phyloP scores from a whole-genome alignment of 306 rosid genomes.

The Vigna unguiculata region DNA sequence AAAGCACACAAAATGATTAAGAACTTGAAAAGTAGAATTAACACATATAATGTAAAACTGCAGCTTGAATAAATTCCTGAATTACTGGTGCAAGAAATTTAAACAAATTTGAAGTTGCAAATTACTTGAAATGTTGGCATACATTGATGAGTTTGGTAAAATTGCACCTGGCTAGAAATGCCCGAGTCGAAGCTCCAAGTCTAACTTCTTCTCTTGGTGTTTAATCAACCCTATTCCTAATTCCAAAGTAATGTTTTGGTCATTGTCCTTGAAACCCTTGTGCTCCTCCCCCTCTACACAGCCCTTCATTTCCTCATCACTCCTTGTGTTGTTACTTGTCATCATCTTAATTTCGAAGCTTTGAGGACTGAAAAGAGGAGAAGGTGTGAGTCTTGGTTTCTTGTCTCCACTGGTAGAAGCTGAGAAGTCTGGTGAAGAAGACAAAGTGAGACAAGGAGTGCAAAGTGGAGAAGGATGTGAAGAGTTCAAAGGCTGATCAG shows the following conservation, averaged over 20 bases:
- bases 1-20: conserved; percentile 17
- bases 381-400: conserved; percentile 48
- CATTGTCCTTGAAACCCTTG: conserved; percentile 51
- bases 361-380: conserved; percentile 51
- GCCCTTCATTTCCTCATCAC: conserved; percentile 39
- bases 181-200: conserved; percentile 90
- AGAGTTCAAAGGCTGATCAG: conserved; percentile 41
- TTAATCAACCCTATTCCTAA: conserved; percentile 61
- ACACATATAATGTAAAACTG: conserved; percentile 20
- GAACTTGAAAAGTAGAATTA: conserved; percentile 37
- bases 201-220: conserved; percentile 65
- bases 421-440: conserved; percentile 48
- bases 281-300: conserved; percentile 39
- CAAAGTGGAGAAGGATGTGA: conserved; percentile 42
- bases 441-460: conserved; percentile 47
- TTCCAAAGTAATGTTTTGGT: conserved; percentile 58
- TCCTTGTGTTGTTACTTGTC: conserved; percentile 25
- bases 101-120: conserved; percentile 18
- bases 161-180: conserved; percentile 41
- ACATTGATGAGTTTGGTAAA: conserved; percentile 31
- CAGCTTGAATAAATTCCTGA: conserved; percentile 26
- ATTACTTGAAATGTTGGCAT: background rate
- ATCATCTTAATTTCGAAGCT: conserved; percentile 30
- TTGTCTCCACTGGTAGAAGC: conserved; percentile 49
- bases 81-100: conserved; percentile 43